phyloP scores from a whole-genome alignment of 2,329 filamentous ascomycete genomes.

The Botrytis tulipae region DNA sequence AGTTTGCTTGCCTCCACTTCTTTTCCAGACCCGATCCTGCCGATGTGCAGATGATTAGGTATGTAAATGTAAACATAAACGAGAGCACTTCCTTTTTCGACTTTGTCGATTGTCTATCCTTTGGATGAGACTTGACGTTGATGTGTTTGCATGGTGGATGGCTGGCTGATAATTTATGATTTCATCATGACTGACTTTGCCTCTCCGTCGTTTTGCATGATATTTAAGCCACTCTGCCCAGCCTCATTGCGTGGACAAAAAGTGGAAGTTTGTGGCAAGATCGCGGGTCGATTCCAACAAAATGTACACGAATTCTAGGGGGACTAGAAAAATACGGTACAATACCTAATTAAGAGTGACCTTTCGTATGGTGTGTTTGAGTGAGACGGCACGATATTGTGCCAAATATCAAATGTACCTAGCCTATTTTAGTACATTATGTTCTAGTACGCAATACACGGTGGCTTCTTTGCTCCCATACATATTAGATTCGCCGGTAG shows the following conservation, averaged over 20 bases:
- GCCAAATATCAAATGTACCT: background rate
- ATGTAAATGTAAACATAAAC: background rate
- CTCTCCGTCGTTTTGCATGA: background rate
- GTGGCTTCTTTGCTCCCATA: background rate
- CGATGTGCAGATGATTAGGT: background rate
- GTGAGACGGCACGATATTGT: background rate
- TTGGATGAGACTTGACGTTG: background rate
- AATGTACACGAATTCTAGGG: background rate
- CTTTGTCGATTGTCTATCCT: background rate
- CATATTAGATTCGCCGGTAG: background rate
- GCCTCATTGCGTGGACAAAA: conserved; percentile 4
- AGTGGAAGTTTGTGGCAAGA: background rate
- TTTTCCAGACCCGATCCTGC: too few relatives aligned
- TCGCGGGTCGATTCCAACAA: background rate
- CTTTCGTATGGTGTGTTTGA: background rate
- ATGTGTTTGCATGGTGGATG: background rate
- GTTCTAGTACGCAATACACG: background rate
- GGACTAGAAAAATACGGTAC: background rate
- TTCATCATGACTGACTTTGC: background rate
- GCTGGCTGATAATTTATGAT: background rate
- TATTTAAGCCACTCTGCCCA: background rate
- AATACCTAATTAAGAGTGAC: background rate
- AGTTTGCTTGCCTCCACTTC: background rate
- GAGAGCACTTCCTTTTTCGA: background rate
- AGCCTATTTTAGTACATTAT: background rate